Evolutionary conservation across 768 basidiomycete species (phyloP), one percentile per base, ranked within the genome.

Genomic region (Hypholoma fasciculare): DNA sequence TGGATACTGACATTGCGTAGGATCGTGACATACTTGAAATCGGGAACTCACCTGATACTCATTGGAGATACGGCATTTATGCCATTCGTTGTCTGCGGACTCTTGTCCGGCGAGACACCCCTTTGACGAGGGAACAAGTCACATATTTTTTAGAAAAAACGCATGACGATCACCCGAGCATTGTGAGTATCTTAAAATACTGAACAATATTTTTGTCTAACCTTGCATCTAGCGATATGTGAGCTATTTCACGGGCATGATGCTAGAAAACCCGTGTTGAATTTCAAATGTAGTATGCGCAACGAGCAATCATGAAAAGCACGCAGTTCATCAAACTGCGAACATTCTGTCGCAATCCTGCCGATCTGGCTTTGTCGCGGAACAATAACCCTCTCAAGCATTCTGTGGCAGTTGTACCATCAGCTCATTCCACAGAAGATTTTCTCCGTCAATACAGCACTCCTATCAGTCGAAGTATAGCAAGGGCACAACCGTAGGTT

Each of bases 291-390:
- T 46, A 90, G 88, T 88, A 88, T 75, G 80, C 85, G 3, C 86
- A 87, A 68, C 81, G 89, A 59, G 89, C 88, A 1, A 72, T 91
- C 12, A 89, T 92, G 79, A 94, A 94, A 69, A 80, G 83, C 27
- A 76, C 88, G 7, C 84, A 89, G 54, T 85, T 86, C 69, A 78
- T 95, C 73, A 95, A 94, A 72, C 66, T 96, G n/a, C 82, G 92
- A 44, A 89, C 92, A 1, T 82, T 85, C 49, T 85, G 85, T 59
- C 72, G 68, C 1, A 75, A 77, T 12, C 78, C 83, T 34, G 74
- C 77, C 38, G 86, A 88, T 58, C 73, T 94, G 16, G 82, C 84
- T 9, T 71, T 90, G 4, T 82, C 82, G 62, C 79, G 79, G 42
- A 82, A 82, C 55, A 77, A 78, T 58, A 93, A 94, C 65, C 91